These are phyloP conservation scores for Pseudotulostoma volvatum DNA, from an alignment of 495 filamentous ascomycete species.

Conservation along the genomic window DNA sequence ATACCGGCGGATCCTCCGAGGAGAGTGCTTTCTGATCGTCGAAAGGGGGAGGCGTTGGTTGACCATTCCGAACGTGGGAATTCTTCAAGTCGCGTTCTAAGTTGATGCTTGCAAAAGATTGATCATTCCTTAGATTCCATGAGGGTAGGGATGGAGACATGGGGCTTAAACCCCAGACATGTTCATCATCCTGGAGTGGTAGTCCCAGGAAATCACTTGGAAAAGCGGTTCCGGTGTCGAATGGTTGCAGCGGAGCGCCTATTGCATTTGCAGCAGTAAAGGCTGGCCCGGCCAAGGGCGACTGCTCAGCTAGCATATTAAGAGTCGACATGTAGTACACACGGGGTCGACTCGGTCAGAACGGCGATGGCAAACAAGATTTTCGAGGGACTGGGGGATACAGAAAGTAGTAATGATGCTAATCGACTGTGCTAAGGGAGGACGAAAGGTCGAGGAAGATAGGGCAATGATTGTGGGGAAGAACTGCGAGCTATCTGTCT, in stretches of 20 bases:
- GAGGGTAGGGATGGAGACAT: conserved; percentile 12
- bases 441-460: too few species aligned
- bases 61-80: conserved; percentile 25
- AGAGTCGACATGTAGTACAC: conserved; percentile 11
- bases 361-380: too few species aligned
- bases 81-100: conserved; percentile 22
- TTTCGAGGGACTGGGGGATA: too few species aligned
- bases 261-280: conserved; percentile 10
- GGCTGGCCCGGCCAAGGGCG: conserved; percentile 4
- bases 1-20: conserved; percentile 8
- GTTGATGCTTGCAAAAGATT: conserved; percentile 10
- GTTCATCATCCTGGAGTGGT: conserved; percentile 14
- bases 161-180: conserved; percentile 19
- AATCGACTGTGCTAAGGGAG: too few species aligned
- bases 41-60: conserved; percentile 26
- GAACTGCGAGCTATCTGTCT: too few species aligned
- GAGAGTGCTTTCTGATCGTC: conserved; percentile 10
- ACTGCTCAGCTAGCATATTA: conserved; percentile 8
- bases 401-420: too few species aligned
- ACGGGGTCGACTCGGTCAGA: too few species aligned
- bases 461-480: too few species aligned
- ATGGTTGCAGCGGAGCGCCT: too few species aligned
- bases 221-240: conserved; percentile 7
- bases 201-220: conserved; percentile 17
- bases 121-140: conserved; percentile 16